These are phyloP conservation scores for Rhizoclosmatium sp. DNA, from an alignment of 192 early-diverging fungal genomes.

Conservation along the genomic window DNA sequence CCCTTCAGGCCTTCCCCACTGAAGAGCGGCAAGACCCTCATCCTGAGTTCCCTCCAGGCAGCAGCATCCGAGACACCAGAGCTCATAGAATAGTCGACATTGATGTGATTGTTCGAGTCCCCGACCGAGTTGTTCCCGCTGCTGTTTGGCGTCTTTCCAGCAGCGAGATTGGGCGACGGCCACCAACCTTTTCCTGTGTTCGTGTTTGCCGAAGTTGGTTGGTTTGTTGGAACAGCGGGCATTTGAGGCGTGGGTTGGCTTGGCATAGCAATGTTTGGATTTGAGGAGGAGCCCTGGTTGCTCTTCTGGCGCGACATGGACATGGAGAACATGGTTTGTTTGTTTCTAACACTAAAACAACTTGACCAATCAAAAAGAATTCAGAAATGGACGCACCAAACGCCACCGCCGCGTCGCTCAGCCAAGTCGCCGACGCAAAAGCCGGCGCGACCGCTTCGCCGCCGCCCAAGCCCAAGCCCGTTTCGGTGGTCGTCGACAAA, in stretches of 20 bases:
- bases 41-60: conserved; percentile 76
- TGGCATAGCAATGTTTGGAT: neutral
- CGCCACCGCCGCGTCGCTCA: neutral
- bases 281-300: neutral
- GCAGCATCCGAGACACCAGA: neutral
- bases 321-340: neutral
- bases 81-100: neutral
- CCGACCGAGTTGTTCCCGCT: neutral
- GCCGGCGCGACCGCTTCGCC: neutral
- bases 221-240: neutral
- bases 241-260: neutral
- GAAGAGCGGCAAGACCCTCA: conserved; percentile 83
- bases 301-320: neutral
- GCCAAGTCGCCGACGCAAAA: neutral
- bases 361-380: neutral
- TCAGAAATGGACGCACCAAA: neutral
- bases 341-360: too few relatives aligned
- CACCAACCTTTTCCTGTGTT: neutral
- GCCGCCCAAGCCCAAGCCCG: conserved; percentile 11
- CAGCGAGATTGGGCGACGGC: neutral
- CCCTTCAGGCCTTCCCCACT: conserved; percentile 85
- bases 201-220: neutral
- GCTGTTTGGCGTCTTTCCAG: neutral
- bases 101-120: neutral
- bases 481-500: conserved; percentile 43